Base-by-base conservation (phyloP, 202 grass and related monocot genomes). In the Elaeis oleifera region DNA sequence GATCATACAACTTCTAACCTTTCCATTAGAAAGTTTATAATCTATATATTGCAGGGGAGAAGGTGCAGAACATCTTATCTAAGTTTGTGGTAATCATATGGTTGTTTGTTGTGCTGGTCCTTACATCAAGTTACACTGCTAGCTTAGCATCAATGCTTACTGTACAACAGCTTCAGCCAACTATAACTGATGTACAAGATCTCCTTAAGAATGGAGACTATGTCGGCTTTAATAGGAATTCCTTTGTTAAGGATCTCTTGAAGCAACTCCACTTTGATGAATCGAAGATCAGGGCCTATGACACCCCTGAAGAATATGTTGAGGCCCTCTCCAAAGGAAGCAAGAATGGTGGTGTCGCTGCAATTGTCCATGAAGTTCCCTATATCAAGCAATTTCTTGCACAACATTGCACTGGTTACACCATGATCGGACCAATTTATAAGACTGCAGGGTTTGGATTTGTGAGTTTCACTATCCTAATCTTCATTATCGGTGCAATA, bases 51-150 rank as follows among this genome's bases (percentile, higher is more conserved):
- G 75, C 70, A 88, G 88, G 50, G 9, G 70, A 81, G 54, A 81
- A 58, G n/a, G 49, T 79, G 49, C 50, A 92, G 53, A 49, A 59
- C 16, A 51, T 76, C 15, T 54, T 84, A 27, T 84, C 89, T 5
- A 67, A 67, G 53, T 61, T 88, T 64, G 78, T 82, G 4, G 19
- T 85, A 11, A 48, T 82, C 19, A 39, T 85, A 15, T 85, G 78
- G 78, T 2, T 74, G 4, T 79, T 51, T 29, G 53, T 85, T 4
- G 54, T 90, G 5, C 55, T 90, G 1, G 53, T 88, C 27, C 68
- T 94, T 55, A 76, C 51, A 56, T 88, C 84, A 73, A 79, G 83
- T 49, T 94, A 94, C 14, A 88, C 89, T 20, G 89, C 89, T 27
- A 94, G 58, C 25, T 73, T 94, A 32, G 27, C 84, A 5, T 74